These are phyloP conservation scores for Tylopilus sp. DNA, from an alignment of 1,284 basidiomycete species.

Conservation along the genomic window DNA sequence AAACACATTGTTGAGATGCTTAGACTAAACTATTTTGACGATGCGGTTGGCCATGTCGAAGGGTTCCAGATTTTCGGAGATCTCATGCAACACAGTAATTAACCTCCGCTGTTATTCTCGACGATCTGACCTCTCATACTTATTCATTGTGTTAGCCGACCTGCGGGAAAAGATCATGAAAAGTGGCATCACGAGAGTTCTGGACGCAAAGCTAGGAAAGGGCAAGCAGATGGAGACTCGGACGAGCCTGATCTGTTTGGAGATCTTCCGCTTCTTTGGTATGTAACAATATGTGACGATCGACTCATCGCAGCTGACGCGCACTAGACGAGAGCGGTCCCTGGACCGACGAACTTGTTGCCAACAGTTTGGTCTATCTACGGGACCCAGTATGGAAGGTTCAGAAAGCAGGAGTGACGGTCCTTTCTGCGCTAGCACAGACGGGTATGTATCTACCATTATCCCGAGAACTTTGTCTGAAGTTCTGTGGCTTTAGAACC, in stretches of 20 bases:
- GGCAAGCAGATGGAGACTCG: constrained; percentile 18
- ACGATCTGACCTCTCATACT: not conserved
- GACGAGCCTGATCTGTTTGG: constrained; percentile 25
- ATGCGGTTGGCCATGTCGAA: constrained; percentile 26
- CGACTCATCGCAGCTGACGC: not conserved
- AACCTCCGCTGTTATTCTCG: too few species aligned
- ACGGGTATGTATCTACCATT: constrained; percentile 11
- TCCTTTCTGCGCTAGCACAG: constrained; percentile 24
- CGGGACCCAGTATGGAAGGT: constrained; percentile 9
- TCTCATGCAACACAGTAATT: constrained; percentile 24
- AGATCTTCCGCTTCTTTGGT: constrained; percentile 25
- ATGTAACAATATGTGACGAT: not conserved
- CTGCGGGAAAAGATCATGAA: constrained; percentile 15
- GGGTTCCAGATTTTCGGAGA: constrained; percentile 30
- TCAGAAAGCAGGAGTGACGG: constrained; percentile 28
- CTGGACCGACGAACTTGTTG: constrained; percentile 16
- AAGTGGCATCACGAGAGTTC: constrained; percentile 15
- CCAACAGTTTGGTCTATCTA: constrained; percentile 12
- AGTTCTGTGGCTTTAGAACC: constrained; percentile 11
- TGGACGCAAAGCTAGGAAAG: constrained; percentile 17
- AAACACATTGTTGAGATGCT: constrained; percentile 25
- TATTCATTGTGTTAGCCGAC: constrained; percentile 13
- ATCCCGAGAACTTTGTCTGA: not conserved
- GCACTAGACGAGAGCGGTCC: constrained; percentile 4
- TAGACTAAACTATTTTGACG: constrained; percentile 28